Evolutionary conservation across 352 stramenopile genomes (phyloP).

Genomic region (Phytophthora rubi): DNA sequence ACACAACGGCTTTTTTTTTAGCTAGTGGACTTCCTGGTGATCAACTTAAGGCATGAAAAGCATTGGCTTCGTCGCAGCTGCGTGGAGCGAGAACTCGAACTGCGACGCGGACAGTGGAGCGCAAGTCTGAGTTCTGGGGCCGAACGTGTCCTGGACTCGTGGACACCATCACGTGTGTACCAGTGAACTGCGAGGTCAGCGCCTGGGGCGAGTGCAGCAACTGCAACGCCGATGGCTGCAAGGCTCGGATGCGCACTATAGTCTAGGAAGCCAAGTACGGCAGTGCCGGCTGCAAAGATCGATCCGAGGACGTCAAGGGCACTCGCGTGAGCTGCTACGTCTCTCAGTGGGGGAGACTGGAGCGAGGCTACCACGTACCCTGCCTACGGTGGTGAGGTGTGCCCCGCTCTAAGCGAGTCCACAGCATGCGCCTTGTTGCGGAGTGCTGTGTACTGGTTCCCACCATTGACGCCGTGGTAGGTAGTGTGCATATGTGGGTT

Average conservation of each 20-base stretch:
- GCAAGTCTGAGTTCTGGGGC: slow-evolving; percentile 20
- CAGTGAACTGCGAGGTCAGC: slow-evolving; percentile 35
- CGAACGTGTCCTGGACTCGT: slow-evolving; percentile 31
- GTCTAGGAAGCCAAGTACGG: slow-evolving; percentile 27
- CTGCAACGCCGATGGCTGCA: slow-evolving; percentile 37
- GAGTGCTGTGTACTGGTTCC: too few relatives aligned
- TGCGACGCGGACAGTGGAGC: slow-evolving; percentile 33
- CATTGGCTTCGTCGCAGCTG: slow-evolving; percentile 10
- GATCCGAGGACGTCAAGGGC: slow-evolving; percentile 36
- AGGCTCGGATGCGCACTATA: slow-evolving; percentile 34
- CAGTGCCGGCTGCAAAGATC: slow-evolving; percentile 25
- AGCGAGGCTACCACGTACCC: background rate
- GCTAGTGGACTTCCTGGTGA: background rate
- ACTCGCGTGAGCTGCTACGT: slow-evolving; percentile 41
- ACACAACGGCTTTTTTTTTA: background rate
- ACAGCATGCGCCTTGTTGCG: too few relatives aligned
- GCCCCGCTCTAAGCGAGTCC: too few relatives aligned
- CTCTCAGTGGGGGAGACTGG: slow-evolving; percentile 42
- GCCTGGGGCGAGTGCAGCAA: slow-evolving; percentile 31
- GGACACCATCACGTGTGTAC: slow-evolving; percentile 30
- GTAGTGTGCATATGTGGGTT: too few relatives aligned
- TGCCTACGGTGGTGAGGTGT: too few relatives aligned
- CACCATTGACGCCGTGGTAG: too few relatives aligned
- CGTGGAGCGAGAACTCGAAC: slow-evolving; percentile 25
- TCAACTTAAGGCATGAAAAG: slow-evolving; percentile 6